Base-by-base conservation (phyloP, 2,329 filamentous ascomycete genomes). In the Dactylonectria estremocensis region DNA sequence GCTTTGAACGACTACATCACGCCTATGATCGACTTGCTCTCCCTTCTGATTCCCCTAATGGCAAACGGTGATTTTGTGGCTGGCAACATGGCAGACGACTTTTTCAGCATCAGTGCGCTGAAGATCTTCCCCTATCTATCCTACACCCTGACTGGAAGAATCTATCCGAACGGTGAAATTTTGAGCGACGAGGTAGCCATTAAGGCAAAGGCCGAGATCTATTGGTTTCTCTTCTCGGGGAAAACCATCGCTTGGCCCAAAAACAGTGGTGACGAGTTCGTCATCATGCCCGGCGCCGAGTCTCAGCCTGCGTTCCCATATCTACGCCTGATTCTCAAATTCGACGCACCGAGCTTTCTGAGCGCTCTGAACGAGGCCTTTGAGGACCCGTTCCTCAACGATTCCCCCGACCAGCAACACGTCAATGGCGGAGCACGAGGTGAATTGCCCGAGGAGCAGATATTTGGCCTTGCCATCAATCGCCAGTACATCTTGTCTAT, bases 351-450 rank as follows among this genome's bases (percentile, higher is more conserved):
- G 1, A 98, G 94, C 79, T 97, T 98, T 74, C 88, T 99, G 83
- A 98, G 95, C 79, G 94, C 95, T 74, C 84, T 99, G 46, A 99
- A 99, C 73, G 97, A 99, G 80, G 96, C 95, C 1, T 99, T 99
- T 74, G 96, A 99, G 79, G 95, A 99, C 76, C 87, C 91, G 0
- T 99, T 97, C 74, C 83, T 99, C 62, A 99, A 99, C 74, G 93
- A 95, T 69, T 88, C 90, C 8, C 87, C 90, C 3, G 91, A 94
- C 55, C 88, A 88, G 70, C 84, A 87, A 31, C 61, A 72, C 16
- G 83, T 85, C 61, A 91, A 88, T 70, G 89, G 87, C 55, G 84
- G 61, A 71, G 84, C 72, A 72, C 73, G 80, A 18, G 83, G 84
- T 65, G 87, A 90, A 61, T 77, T 90, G 63, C 85, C 88, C 0